Evolutionary conservation across 495 filamentous ascomycete genomes (phyloP), one percentile per base, ranked within the genome.

Genomic region (Penicillium turbatum): DNA sequence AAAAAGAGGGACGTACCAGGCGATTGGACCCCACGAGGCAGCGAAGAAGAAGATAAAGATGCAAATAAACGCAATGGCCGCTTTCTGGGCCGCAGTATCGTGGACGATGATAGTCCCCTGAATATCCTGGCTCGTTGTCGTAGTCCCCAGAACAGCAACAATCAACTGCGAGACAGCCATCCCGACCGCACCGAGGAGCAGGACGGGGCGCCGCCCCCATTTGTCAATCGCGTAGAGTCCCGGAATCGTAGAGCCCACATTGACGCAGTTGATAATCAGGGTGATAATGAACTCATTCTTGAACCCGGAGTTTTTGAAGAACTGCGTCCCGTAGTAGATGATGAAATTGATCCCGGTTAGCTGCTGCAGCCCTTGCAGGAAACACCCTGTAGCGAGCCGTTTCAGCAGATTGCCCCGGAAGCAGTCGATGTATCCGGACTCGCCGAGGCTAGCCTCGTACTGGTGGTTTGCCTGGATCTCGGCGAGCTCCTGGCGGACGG

Each of bases 1-100:
- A 90, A 89, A 90, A 77, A 86, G 88, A 72, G 83, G 86, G 67
- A 90, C 87, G 70, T 86, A n/a, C n/a, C n/a, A n/a, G n/a, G n/a
- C n/a, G n/a, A n/a, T n/a, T n/a, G n/a, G n/a, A n/a, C n/a, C n/a
- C n/a, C n/a, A n/a, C n/a, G n/a, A n/a, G n/a, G n/a, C n/a, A n/a
- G n/a, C n/a, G n/a, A n/a, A n/a, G n/a, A n/a, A n/a, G n/a, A n/a
- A n/a, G n/a, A n/a, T n/a, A n/a, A n/a, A 89, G 53, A 89, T 66
- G 65, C 85, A 85, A 30, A 87, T 78, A 57, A 89, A 87, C 3
- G 82, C 85, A 49, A 89, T 86, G 32, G 78, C 73, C 16, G 82
- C 81, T 1, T n/a, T n/a, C n/a, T n/a, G n/a, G n/a, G n/a, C n/a
- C n/a, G n/a, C n/a, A n/a, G n/a, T n/a, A n/a, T n/a, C n/a, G n/a